phyloP scores from a whole-genome alignment of 768 basidiomycete species.

The Mycena albidolilacea region DNA sequence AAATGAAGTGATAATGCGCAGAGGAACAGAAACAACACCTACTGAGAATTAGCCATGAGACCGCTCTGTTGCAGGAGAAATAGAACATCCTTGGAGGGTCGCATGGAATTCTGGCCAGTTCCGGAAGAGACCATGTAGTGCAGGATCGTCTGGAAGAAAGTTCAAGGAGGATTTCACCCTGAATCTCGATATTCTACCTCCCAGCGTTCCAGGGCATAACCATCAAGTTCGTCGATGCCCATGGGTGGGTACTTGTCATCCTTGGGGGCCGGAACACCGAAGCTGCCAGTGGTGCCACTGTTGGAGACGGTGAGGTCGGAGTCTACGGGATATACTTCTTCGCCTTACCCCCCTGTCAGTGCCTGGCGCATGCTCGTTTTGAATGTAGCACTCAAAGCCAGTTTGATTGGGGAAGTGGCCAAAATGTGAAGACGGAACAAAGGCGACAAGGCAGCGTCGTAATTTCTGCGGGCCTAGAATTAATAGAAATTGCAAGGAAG shows the following conservation, averaged over 20 bases:
- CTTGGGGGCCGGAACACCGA: slow-evolving; percentile 82
- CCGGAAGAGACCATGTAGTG: slow-evolving; percentile 99
- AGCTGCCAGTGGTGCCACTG: slow-evolving; percentile 85
- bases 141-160: slow-evolving; percentile 81
- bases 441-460: slow-evolving; percentile 76
- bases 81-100: slow-evolving; percentile 88
- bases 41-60: slow-evolving; percentile 86
- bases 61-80: slow-evolving; percentile 88
- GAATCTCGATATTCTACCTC: slow-evolving; percentile 68
- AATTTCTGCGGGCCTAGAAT: slow-evolving; percentile 64
- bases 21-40: slow-evolving; percentile 44
- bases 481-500: slow-evolving; percentile 32
- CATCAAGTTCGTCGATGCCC: slow-evolving; percentile 76
- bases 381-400: slow-evolving; percentile 82
- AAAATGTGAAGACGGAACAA: slow-evolving; percentile 81
- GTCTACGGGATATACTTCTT: slow-evolving; percentile 11
- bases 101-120: slow-evolving; percentile 78
- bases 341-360: slow-evolving; percentile 85
- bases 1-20: slow-evolving; percentile 32
- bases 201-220: slow-evolving; percentile 90
- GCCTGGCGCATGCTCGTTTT: slow-evolving; percentile 87
- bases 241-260: slow-evolving; percentile 73
- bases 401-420: slow-evolving; percentile 69
- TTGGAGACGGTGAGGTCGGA: slow-evolving; percentile 21
- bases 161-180: slow-evolving; percentile 3